Conservation (phyloP, 306 rosid species). For the Ammopiptanthus mongolicus region DNA sequence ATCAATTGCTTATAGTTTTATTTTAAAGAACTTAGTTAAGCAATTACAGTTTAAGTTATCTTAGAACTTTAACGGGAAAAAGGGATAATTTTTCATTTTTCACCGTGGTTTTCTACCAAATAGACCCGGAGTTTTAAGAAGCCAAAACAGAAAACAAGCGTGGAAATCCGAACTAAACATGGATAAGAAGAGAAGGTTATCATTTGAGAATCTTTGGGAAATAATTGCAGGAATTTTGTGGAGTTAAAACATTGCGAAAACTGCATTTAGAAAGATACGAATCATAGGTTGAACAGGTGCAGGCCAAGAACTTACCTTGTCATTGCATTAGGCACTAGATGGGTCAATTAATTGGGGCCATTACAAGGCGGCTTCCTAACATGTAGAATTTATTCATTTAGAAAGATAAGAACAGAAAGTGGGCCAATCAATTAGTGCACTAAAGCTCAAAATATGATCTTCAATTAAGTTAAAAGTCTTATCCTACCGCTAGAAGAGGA, state of each 20-base stretch:
- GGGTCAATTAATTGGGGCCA: conserved; percentile 4
- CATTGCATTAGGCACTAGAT: background rate
- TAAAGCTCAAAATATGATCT: background rate
- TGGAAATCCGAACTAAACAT: background rate
- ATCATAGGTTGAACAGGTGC: background rate
- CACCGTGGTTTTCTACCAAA: background rate
- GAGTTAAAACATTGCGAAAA: background rate
- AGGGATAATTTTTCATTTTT: background rate
- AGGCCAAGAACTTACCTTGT: background rate
- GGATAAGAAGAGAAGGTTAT: background rate
- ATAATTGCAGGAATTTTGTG: background rate
- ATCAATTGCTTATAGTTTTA: no score
- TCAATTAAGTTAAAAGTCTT: background rate
- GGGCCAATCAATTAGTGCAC: background rate
- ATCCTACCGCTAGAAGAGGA: conserved; percentile 2
- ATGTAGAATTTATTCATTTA: background rate
- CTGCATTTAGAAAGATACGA: background rate
- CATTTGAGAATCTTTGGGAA: background rate
- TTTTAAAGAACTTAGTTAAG: no score
- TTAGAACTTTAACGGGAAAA: no score
- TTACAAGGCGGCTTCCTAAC: background rate
- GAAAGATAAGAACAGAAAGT: background rate
- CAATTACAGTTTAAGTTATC: no score
- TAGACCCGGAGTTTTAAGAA: background rate
- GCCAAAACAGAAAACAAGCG: background rate